Percentiles rank a stretch among this genome's conserved stretches.
phyloP scores from a whole-genome alignment of 2,329 filamentous ascomycete genomes.

The Fusarium irregulare region DNA sequence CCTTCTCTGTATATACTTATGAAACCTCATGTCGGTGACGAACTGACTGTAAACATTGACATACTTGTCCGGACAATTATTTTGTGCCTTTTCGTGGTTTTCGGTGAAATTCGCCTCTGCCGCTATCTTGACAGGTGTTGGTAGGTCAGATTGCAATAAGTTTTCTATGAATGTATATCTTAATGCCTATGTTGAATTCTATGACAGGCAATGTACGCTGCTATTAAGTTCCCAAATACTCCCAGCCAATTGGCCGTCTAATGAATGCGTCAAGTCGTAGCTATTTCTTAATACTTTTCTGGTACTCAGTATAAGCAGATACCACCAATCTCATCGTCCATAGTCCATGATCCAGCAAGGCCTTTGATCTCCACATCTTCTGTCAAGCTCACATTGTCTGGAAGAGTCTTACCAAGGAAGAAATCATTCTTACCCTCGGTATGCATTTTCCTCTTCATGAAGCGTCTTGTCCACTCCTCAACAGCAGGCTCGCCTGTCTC shows the following conservation, averaged over 20 bases:
- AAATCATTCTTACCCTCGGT: constrained; percentile 66
- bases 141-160: not conserved
- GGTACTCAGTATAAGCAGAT: constrained; percentile 63
- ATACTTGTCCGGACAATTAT: constrained; percentile 16
- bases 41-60: constrained; percentile 21
- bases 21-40: constrained; percentile 15
- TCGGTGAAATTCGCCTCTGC: not conserved
- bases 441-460: constrained; percentile 65
- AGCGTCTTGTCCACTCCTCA: constrained; percentile 68
- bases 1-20: constrained; percentile 42
- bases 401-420: constrained; percentile 66
- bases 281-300: not conserved
- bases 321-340: constrained; percentile 81
- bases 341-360: constrained; percentile 87
- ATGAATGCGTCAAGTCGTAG: not conserved
- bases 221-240: constrained; percentile 7
- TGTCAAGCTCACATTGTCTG: constrained; percentile 51
- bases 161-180: not conserved
- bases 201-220: not conserved
- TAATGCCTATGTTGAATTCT: not conserved
- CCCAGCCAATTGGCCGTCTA: not conserved
- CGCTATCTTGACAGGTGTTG: not conserved
- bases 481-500: constrained; percentile 95
- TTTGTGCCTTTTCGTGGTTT: not conserved
- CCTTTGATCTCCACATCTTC: constrained; percentile 68